A percentile compares a stretch with the other conserved stretches of the same genome.
Evolutionary conservation across 106 monocot genomes (phyloP).

Genomic region (Xerophyta viscosa): DNA sequence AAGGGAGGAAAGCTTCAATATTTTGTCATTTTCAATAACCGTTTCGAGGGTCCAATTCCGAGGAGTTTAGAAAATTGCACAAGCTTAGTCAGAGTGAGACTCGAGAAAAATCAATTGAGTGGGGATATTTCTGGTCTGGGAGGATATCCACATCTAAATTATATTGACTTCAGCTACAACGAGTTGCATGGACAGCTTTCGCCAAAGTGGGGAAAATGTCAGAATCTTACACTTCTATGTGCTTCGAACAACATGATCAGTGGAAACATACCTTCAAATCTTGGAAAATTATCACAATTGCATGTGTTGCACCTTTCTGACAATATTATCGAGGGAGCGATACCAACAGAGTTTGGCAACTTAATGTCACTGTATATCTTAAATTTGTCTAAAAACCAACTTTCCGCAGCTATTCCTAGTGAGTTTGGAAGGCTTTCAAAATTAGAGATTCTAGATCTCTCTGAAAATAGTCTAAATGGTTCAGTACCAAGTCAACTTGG

Average conservation of each 20-base stretch:
- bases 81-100: background rate
- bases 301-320: background rate
- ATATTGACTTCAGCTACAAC: background rate
- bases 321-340: background rate
- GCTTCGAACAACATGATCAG: background rate
- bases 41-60: background rate
- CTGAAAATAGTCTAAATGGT: conserved; percentile 6
- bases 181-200: background rate
- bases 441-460: conserved; percentile 10
- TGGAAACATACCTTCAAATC: background rate
- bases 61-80: background rate
- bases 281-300: background rate
- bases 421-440: conserved; percentile 2
- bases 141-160: background rate
- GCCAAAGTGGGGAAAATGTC: background rate
- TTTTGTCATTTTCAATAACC: background rate
- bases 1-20: background rate
- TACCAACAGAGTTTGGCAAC: background rate
- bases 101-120: background rate
- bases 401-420: conserved; percentile 4
- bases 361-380: background rate
- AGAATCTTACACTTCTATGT: background rate
- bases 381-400: conserved; percentile 5
- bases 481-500: conserved; percentile 2
- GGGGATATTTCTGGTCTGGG: background rate